These are phyloP conservation scores for Diplosphaera chodatii DNA, from an alignment of 139 green algal genomes.

Conservation along the genomic window DNA sequence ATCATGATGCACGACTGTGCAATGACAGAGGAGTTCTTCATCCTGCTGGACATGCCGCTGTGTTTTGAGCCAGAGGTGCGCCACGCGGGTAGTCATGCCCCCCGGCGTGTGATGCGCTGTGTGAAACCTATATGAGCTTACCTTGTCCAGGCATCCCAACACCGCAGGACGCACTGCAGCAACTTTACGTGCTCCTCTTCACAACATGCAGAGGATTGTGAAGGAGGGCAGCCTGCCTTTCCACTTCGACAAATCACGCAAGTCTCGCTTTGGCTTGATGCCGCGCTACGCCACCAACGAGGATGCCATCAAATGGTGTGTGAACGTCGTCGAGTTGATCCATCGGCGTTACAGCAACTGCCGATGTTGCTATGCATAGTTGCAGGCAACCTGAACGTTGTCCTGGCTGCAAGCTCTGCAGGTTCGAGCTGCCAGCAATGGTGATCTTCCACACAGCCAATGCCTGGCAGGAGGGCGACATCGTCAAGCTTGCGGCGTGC, in stretches of 20 bases:
- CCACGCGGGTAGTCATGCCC: no score
- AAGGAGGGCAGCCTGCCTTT: slow-evolving; percentile 50
- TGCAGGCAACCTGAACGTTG: no score
- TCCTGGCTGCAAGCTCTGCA: no score
- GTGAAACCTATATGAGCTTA: no score
- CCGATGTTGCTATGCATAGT: no score
- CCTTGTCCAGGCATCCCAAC: no score
- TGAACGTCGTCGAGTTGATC: no score
- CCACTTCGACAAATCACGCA: slow-evolving; percentile 25
- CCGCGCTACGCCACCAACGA: slow-evolving; percentile 14
- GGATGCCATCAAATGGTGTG: not conserved
- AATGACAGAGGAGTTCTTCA: slow-evolving; percentile 52
- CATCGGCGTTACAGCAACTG: no score
- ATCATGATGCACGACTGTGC: slow-evolving; percentile 81
- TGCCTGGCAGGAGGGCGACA: slow-evolving; percentile 47
- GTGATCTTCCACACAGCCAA: slow-evolving; percentile 40
- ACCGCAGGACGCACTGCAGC: no score
- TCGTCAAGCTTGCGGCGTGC: slow-evolving; percentile 25
- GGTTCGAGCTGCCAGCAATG: slow-evolving; percentile 40
- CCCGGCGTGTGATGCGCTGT: no score
- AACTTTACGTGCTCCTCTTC: no score
- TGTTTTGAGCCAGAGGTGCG: slow-evolving; percentile 48
- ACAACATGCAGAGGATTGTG: slow-evolving; percentile 48
- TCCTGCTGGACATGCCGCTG: slow-evolving; percentile 70
- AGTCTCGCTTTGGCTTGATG: slow-evolving; percentile 51